Percentiles rank a stretch among this genome's conserved stretches.
Evolutionary conservation across 805 yeast species (phyloP).

Genomic region (Metschnikowia chrysomelidarum): DNA sequence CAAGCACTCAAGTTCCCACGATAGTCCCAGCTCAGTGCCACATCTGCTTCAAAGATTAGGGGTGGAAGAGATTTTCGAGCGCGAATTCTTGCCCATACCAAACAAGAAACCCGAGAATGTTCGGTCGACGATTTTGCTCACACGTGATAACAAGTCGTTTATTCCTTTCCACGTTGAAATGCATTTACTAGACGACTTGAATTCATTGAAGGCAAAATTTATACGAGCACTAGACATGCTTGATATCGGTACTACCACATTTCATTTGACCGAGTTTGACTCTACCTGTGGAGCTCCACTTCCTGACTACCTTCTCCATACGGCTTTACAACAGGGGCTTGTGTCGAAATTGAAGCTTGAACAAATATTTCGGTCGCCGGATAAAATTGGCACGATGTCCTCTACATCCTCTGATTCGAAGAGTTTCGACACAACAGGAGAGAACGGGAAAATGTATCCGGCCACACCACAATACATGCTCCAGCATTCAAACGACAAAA

Average conservation of each 20-base stretch:
- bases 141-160: slow-evolving; percentile 61
- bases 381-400: slow-evolving; percentile 35
- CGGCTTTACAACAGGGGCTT: slow-evolving; percentile 30
- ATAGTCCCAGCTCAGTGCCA: no score
- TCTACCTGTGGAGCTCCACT: slow-evolving; percentile 56
- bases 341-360: slow-evolving; percentile 35
- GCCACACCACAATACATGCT: slow-evolving; percentile 69
- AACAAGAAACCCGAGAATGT: slow-evolving; percentile 18
- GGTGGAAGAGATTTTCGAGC: slow-evolving; percentile 9
- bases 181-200: slow-evolving; percentile 19
- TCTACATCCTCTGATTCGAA: slow-evolving; percentile 55
- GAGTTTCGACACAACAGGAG: slow-evolving; percentile 49
- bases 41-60: neutral
- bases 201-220: slow-evolving; percentile 39
- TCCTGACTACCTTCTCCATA: slow-evolving; percentile 46
- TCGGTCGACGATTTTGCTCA: slow-evolving; percentile 45
- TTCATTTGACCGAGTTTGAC: slow-evolving; percentile 70
- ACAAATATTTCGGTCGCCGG: slow-evolving; percentile 34
- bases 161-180: slow-evolving; percentile 41
- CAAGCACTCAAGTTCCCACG: no score
- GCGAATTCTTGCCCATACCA: slow-evolving; percentile 13
- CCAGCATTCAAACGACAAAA: slow-evolving; percentile 39
- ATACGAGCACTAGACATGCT: slow-evolving; percentile 37
- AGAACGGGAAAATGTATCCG: slow-evolving; percentile 46
- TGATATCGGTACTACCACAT: slow-evolving; percentile 31